A percentile compares a stretch with the other conserved stretches of the same genome.
phyloP scores from a whole-genome alignment of 1,139 yeast species.

The Geotrichum aggregatum region DNA sequence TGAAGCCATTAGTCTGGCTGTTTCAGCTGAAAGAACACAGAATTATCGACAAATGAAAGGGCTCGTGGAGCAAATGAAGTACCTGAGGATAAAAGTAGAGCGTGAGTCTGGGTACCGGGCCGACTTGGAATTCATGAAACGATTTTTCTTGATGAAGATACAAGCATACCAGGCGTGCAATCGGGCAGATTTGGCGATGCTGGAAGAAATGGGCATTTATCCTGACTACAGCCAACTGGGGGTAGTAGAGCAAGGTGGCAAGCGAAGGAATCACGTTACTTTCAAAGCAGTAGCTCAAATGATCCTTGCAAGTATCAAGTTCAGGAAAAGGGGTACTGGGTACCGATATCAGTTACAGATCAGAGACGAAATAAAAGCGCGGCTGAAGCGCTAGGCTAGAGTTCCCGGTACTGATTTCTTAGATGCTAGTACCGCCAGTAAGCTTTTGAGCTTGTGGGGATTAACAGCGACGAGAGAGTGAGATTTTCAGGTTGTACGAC shows the following conservation, averaged over 20 bases:
- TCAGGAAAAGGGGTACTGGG: conserved; percentile 42
- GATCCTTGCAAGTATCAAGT: conserved; percentile 55
- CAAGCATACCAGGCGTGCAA: conserved; percentile 44
- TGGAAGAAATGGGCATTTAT: conserved; percentile 49
- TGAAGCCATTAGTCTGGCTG: neutral
- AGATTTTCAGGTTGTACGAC: no score
- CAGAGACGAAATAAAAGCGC: conserved; percentile 13
- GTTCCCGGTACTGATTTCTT: neutral
- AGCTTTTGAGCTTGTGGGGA: no score
- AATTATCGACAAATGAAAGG: conserved; percentile 20
- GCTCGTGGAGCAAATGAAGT: conserved; percentile 26
- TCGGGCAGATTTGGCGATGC: conserved; percentile 44
- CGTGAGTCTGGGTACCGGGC: conserved; percentile 39
- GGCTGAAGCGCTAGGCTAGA: conserved; percentile 1
- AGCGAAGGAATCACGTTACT: conserved; percentile 30
- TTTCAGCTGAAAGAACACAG: conserved; percentile 3
- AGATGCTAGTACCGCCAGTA: no score
- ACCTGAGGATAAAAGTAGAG: conserved; percentile 27
- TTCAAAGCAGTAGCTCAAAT: conserved; percentile 47
- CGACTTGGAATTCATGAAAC: conserved; percentile 53
- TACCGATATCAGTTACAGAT: conserved; percentile 18
- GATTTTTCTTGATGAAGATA: conserved; percentile 47
- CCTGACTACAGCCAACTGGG: conserved; percentile 40
- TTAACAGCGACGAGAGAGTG: neutral
- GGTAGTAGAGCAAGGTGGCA: neutral